Evolutionary conservation across 495 filamentous ascomycete species (phyloP), one percentile per base, ranked within the genome.

Genomic region (Parathielavia hyrcaniae): DNA sequence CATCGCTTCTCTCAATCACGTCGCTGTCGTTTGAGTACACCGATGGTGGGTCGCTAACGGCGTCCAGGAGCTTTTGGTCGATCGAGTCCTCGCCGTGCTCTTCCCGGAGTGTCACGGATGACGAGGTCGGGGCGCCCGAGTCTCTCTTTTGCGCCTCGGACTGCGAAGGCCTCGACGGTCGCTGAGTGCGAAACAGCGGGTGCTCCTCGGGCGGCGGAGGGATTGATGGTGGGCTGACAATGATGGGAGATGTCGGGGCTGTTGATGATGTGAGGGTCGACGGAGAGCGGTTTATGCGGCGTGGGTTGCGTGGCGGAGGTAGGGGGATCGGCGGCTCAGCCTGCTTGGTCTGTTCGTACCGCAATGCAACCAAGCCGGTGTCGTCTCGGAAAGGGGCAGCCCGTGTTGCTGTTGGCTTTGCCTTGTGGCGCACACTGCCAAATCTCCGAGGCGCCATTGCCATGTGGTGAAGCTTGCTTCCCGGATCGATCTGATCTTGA

Each of bases 301-400:
- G 61, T 11, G 68, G 65, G 43, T 66, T 68, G 32, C 69, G 67
- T n/a, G 73, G 71, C 30, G 74, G 72, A 55, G 77, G 75, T 22
- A 81, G 67, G 1, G 79, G 80, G 50, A 80, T 80, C 8, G 82
- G 81, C 32, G 79, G 77, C 62, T 82, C 74, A 16, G 77, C 78
- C 59, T 77, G 72, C 34, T 73, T 65, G 14, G 80, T 81, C 60
- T 81, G 71, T 60, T 82, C 78, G 67, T 85, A 84, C 17, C 79
- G 75, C 47, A 84, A 61, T 36, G 70, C 79, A 47, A 78, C 73
- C 59, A 81, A 65, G 62, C 71, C 72, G 30, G 72, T 69, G 64
- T 79, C 76, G 57, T 75, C 74, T 47, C 73, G 70, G 61, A 77
- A 77, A 32, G 76, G 65, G 38, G 71, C 63, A 43, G 75, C 61